These are phyloP conservation scores for Hericium rajendrae DNA, from an alignment of 768 basidiomycete genomes.

Conservation along the genomic window DNA sequence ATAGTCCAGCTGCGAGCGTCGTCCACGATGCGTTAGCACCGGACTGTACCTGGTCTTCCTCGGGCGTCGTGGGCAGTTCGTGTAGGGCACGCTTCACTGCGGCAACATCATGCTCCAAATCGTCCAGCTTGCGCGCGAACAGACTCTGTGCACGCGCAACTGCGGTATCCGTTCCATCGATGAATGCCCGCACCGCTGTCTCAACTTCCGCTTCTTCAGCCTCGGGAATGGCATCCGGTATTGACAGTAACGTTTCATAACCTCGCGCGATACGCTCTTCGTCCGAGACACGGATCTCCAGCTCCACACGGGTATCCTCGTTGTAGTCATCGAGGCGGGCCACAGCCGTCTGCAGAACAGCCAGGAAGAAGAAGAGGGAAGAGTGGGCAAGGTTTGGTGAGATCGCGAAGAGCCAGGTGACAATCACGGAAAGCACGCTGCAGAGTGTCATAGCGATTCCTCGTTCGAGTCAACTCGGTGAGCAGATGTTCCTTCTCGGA, in stretches of 20 bases:
- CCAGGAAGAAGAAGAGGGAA: constrained; percentile 14
- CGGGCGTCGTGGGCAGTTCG: constrained; percentile 23
- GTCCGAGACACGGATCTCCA: constrained; percentile 72
- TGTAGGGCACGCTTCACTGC: constrained; percentile 52
- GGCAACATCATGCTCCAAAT: constrained; percentile 71
- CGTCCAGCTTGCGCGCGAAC: constrained; percentile 54
- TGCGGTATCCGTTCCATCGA: constrained; percentile 40
- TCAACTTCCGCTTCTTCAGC: constrained; percentile 31
- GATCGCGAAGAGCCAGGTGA: constrained; percentile 51
- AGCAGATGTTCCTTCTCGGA: constrained; percentile 28
- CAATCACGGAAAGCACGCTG: constrained; percentile 63
- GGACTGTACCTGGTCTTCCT: constrained; percentile 5
- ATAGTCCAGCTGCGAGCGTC: constrained; percentile 52
- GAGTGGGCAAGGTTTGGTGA: constrained; percentile 30
- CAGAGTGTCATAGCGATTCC: constrained; percentile 48
- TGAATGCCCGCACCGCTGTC: constrained; percentile 43
- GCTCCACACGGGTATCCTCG: constrained; percentile 73
- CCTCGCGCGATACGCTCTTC: constrained; percentile 56
- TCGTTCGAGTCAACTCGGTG: constrained; percentile 31
- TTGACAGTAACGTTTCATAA: constrained; percentile 55
- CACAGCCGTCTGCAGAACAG: constrained; percentile 40
- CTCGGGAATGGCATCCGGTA: constrained; percentile 39
- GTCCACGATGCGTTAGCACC: constrained; percentile 22
- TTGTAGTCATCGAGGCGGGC: constrained; percentile 62
- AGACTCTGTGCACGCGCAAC: constrained; percentile 36